Percentiles rank a stretch among this genome's conserved stretches.
phyloP scores from a whole-genome alignment of 768 basidiomycete species.

The Mycena filopes region DNA sequence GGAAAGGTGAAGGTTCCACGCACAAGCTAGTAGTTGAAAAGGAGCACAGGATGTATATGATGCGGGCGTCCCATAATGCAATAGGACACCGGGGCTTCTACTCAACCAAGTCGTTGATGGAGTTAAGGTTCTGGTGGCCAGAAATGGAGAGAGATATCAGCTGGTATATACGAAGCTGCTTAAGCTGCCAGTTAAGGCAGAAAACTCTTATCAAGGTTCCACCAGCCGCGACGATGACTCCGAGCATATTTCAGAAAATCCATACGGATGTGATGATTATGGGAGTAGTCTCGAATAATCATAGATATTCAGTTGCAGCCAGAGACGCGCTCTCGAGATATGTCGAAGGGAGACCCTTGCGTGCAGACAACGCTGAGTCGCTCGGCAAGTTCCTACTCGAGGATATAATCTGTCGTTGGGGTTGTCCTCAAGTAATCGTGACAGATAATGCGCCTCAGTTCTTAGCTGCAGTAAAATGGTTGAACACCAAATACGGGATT shows the following conservation, averaged over 20 bases:
- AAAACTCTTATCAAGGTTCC: conserved; percentile 33
- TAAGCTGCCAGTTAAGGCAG: conserved; percentile 41
- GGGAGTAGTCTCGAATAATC: conserved; percentile 42
- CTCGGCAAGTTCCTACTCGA: conserved; percentile 48
- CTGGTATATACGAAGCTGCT: conserved; percentile 42
- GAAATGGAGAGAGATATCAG: conserved; percentile 35
- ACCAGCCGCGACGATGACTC: conserved; percentile 37
- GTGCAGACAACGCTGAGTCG: conserved; percentile 39
- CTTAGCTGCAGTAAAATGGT: conserved; percentile 34
- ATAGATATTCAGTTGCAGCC: conserved; percentile 49
- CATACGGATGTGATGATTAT: conserved; percentile 56
- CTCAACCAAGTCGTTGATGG: conserved; percentile 28
- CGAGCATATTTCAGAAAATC: conserved; percentile 45
- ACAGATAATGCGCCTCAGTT: conserved; percentile 45
- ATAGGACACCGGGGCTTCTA: conserved; percentile 24
- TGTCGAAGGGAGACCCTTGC: conserved; percentile 26
- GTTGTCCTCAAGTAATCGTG: conserved; percentile 40
- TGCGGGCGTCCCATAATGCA: neutral
- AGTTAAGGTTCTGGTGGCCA: conserved; percentile 46
- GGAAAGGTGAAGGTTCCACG: too few relatives aligned
- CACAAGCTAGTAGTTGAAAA: neutral
- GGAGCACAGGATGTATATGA: neutral
- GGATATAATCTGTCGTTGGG: conserved; percentile 49
- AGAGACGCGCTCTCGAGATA: neutral
- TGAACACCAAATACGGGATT: conserved; percentile 40